phyloP scores from a whole-genome alignment of 2,329 filamentous ascomycete species.

The Tolypocladium inflatum region DNA sequence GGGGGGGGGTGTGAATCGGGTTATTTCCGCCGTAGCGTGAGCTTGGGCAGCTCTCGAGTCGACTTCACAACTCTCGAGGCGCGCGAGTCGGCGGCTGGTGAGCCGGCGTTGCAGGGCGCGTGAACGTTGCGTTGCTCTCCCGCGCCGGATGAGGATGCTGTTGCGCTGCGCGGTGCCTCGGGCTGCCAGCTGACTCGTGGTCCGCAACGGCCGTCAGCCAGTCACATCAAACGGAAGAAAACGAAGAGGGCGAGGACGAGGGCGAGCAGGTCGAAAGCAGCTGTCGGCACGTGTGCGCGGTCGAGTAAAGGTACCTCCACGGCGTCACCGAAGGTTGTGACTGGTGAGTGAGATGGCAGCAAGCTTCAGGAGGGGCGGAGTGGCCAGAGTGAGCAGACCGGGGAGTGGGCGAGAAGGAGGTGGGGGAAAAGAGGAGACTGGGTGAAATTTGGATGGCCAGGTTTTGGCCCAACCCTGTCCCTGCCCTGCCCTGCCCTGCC shows the following conservation, averaged over 20 bases:
- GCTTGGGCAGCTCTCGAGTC: conserved; percentile 4
- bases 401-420: neutral
- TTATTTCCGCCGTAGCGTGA: conserved; percentile 22
- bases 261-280: neutral
- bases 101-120: neutral
- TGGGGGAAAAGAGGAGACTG: neutral
- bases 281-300: neutral
- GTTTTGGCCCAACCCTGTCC: conserved; percentile 9
- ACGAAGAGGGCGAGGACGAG: neutral
- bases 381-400: neutral
- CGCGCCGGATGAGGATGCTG: neutral
- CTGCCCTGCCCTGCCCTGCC: neutral
- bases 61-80: neutral
- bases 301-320: neutral
- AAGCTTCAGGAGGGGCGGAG: conserved; percentile 2
- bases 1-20: conserved; percentile 17
- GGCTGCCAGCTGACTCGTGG: neutral
- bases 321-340: neutral
- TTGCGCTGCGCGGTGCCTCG: neutral
- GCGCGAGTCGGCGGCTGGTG: neutral
- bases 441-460: conserved; percentile 1
- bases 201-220: neutral
- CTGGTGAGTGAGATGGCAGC: conserved; percentile 1
- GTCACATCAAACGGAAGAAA: neutral
- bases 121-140: neutral